Percentiles rank a stretch among this genome's conserved stretches.
Conservation (phyloP, 495 filamentous ascomycete species). For the Sabuloglossum arenarium region DNA sequence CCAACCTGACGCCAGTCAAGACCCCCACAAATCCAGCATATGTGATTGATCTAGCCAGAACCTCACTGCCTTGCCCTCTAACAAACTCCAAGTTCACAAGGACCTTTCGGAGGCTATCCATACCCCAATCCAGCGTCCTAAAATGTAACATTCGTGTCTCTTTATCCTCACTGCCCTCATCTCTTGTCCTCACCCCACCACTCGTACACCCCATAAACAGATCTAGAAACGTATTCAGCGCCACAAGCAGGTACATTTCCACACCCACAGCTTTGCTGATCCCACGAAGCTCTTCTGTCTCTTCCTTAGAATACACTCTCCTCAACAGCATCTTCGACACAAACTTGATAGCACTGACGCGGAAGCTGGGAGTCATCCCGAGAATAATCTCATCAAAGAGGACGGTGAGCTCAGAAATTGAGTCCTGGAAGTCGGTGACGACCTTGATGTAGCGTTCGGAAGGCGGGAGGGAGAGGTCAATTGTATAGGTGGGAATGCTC, state of each 20-base stretch:
- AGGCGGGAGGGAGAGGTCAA: conserved; percentile 39
- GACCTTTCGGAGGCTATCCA: conserved; percentile 34
- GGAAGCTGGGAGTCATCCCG: not conserved
- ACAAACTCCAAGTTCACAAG: conserved; percentile 39
- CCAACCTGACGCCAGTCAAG: conserved; percentile 34
- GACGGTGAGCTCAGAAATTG: conserved; percentile 19
- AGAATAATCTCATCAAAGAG: conserved; percentile 26
- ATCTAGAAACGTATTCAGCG: conserved; percentile 41
- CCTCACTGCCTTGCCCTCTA: conserved; percentile 11
- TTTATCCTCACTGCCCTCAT: conserved; percentile 8
- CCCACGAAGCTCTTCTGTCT: conserved; percentile 38
- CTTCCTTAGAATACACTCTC: conserved; percentile 29
- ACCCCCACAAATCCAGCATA: conserved; percentile 45
- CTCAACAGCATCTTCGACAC: conserved; percentile 25
- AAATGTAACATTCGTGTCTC: conserved; percentile 35
- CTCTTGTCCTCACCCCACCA: conserved; percentile 23
- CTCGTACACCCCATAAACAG: conserved; percentile 45
- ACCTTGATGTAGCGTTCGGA: conserved; percentile 30
- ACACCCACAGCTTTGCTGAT: conserved; percentile 31
- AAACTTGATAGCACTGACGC: conserved; percentile 6
- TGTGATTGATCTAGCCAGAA: conserved; percentile 35
- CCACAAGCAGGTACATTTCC: conserved; percentile 35
- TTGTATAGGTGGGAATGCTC: conserved; percentile 21
- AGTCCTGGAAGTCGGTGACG: conserved; percentile 21
- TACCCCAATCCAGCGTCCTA: conserved; percentile 45